These are phyloP conservation scores for Xylaria sp. DNA, from an alignment of 2,329 filamentous ascomycete species.

Conservation along the genomic window DNA sequence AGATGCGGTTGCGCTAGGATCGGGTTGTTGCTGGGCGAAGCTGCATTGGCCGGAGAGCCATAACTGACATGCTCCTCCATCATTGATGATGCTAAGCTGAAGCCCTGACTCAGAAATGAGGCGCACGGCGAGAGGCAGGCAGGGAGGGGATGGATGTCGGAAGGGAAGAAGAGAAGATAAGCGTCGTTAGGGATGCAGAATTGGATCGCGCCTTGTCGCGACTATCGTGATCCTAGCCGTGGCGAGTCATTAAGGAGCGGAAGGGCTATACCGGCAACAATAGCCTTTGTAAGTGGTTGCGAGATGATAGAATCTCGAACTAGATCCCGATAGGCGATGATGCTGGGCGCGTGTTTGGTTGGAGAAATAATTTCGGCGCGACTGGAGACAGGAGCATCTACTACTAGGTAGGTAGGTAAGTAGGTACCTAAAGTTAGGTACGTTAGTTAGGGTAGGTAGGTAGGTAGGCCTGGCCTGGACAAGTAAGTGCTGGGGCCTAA, in stretches of 20 bases:
- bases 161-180: conserved; percentile 6
- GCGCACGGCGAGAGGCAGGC: conserved; percentile 13
- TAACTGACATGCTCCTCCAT: conserved; percentile 71
- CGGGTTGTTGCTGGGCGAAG: conserved; percentile 67
- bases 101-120: conserved; percentile 35
- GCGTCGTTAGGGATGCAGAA: conserved; percentile 26
- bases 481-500: neutral
- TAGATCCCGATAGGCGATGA: conserved; percentile 39
- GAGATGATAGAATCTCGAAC: conserved; percentile 39
- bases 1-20: conserved; percentile 66
- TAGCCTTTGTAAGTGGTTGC: conserved; percentile 21
- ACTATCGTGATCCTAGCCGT: conserved; percentile 32
- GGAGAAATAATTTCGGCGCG: conserved; percentile 54
- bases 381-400: conserved; percentile 33
- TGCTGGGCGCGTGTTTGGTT: conserved; percentile 51
- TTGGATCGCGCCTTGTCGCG: conserved; percentile 41
- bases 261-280: conserved; percentile 25
- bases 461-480: conserved; percentile 4
- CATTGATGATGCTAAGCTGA: conserved; percentile 39
- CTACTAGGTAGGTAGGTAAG: neutral
- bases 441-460: neutral
- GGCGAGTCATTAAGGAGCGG: conserved; percentile 39
- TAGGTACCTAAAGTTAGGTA: too few relatives aligned
- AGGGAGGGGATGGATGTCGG: conserved; percentile 9
- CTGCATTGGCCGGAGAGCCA: conserved; percentile 67